A percentile compares a stretch with the other conserved stretches of the same genome.
phyloP scores from a whole-genome alignment of 2,329 filamentous ascomycete genomes.

The Colletotrichum eleusines region DNA sequence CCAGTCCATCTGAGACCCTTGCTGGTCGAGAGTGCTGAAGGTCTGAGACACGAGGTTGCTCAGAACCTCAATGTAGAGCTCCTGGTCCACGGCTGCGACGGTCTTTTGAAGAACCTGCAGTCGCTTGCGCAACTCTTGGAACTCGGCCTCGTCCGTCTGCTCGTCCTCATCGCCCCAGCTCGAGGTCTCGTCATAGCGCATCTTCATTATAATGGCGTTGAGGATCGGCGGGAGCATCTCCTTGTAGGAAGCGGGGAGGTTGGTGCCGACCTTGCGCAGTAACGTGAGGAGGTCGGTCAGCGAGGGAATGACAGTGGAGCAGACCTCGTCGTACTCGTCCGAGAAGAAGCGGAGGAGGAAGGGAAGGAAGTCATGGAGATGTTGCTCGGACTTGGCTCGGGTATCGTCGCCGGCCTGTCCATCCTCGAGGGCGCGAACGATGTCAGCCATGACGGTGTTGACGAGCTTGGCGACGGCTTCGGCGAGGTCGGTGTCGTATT shows the following conservation, averaged over 20 bases:
- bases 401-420: slow-evolving; percentile 70
- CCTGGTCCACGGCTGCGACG: slow-evolving; percentile 88
- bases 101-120: slow-evolving; percentile 93
- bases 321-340: slow-evolving; percentile 98
- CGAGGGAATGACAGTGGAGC: slow-evolving; percentile 93
- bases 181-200: slow-evolving; percentile 96
- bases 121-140: slow-evolving; percentile 91
- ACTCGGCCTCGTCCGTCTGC: slow-evolving; percentile 96
- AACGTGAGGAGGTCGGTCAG: slow-evolving; percentile 93
- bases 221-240: slow-evolving; percentile 88
- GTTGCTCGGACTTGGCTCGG: slow-evolving; percentile 80
- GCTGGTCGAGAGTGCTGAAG: slow-evolving; percentile 82
- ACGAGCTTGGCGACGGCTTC: slow-evolving; percentile 96
- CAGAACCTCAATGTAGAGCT: slow-evolving; percentile 87
- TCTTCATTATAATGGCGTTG: slow-evolving; percentile 92
- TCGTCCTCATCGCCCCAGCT: slow-evolving; percentile 95
- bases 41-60: slow-evolving; percentile 90
- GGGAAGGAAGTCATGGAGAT: slow-evolving; percentile 86
- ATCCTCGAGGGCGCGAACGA: slow-evolving; percentile 87
- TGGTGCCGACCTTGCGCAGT: slow-evolving; percentile 79
- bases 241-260: slow-evolving; percentile 80
- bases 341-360: slow-evolving; percentile 94
- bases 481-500: slow-evolving; percentile 95
- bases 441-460: slow-evolving; percentile 88
- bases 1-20: slow-evolving; percentile 86